Percentiles rank a stretch among this genome's conserved stretches.
Evolutionary conservation across 768 basidiomycete species (phyloP).

Genomic region (Grammothele lineata): DNA sequence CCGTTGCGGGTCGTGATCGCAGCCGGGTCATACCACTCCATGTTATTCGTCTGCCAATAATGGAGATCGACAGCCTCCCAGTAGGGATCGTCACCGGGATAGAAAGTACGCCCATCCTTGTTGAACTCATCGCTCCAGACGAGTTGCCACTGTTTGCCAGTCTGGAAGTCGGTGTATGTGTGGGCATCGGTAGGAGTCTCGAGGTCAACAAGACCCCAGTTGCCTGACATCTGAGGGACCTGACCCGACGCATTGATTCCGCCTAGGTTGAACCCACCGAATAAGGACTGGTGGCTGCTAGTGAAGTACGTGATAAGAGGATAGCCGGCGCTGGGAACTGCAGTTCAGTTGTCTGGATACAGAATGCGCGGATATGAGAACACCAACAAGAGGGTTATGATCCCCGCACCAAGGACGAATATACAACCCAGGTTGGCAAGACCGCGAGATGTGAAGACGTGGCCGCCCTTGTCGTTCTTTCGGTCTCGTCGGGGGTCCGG

Average conservation of each 20-base stretch:
- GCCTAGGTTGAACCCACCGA: conserved; percentile 41
- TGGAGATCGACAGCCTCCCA: conserved; percentile 84
- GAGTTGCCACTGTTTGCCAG: conserved; percentile 42
- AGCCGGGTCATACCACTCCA: conserved; percentile 87
- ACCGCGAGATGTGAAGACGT: conserved; percentile 56
- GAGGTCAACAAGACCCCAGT: conserved; percentile 48
- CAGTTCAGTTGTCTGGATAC: neutral
- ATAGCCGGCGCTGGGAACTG: conserved; percentile 39
- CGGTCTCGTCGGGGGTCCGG: conserved; percentile 40
- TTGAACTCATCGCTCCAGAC: conserved; percentile 86
- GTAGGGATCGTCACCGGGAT: conserved; percentile 73
- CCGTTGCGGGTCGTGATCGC: conserved; percentile 43
- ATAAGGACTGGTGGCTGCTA: conserved; percentile 23
- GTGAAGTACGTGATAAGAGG: conserved; percentile 39
- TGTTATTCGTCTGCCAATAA: conserved; percentile 64
- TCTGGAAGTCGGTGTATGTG: conserved; percentile 27
- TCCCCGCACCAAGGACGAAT: conserved; percentile 41
- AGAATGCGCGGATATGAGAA: neutral
- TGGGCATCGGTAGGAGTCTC: conserved; percentile 47
- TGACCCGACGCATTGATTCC: conserved; percentile 45
- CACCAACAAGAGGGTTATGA: conserved; percentile 58
- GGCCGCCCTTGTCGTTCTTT: conserved; percentile 34
- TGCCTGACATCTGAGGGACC: conserved; percentile 37
- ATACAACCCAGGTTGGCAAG: conserved; percentile 73
- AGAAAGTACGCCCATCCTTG: conserved; percentile 67